A percentile compares a stretch with the other conserved stretches of the same genome.
Evolutionary conservation across 805 yeast genomes (phyloP).

Genomic region (Yarrowia divulgata): DNA sequence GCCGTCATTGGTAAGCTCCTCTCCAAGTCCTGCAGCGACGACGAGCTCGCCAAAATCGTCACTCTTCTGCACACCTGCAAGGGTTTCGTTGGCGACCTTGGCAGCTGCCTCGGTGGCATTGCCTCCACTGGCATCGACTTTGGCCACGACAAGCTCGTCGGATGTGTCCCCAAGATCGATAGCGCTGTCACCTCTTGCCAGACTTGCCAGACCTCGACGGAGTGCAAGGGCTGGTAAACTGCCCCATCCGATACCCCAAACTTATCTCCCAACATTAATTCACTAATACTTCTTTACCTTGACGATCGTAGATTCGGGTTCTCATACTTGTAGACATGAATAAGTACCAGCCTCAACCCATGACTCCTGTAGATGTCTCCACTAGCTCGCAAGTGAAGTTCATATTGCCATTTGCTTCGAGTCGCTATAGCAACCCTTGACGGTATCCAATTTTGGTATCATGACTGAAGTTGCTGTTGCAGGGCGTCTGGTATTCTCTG

Average conservation of each 20-base stretch:
- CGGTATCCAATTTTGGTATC: no score
- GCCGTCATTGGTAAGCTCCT: conserved; percentile 15
- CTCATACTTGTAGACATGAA: no score
- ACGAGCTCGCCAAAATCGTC: conserved; percentile 6
- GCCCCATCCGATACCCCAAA: neutral
- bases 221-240: conserved; percentile 28
- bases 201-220: conserved; percentile 21
- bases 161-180: conserved; percentile 16
- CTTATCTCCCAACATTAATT: neutral
- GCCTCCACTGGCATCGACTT: conserved; percentile 4
- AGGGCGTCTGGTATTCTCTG: no score
- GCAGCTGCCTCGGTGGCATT: conserved; percentile 17
- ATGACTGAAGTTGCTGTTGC: no score
- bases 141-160: conserved; percentile 10
- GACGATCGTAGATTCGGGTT: no score
- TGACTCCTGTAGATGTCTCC: no score
- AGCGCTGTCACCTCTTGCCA: conserved; percentile 10
- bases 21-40: conserved; percentile 1
- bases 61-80: conserved; percentile 7
- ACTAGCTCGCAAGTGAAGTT: no score
- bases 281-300: neutral
- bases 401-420: no score
- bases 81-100: conserved; percentile 12
- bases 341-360: no score
- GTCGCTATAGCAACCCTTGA: no score